Evolutionary conservation across 805 yeast genomes (phyloP), one percentile per base, ranked within the genome.

Genomic region (Millerozyma miso): DNA sequence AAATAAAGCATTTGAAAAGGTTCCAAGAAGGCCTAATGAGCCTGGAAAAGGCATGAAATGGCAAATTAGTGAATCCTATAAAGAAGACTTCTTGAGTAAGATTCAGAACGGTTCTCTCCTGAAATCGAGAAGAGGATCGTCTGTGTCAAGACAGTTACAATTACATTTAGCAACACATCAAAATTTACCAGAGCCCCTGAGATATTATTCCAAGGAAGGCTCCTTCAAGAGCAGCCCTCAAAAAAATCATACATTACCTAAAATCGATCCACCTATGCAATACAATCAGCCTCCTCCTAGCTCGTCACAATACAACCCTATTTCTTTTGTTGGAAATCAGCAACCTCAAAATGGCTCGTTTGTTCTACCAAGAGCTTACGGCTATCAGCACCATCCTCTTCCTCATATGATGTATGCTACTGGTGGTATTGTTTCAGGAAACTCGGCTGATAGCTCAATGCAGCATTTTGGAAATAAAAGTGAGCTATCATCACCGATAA

Each of bases 41-140:
- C 97, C 98, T 0, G 99, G 99, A 14, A 93, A 93, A 63, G 98
- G 99, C 50, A 91, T 93, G 95, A 93, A 93, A 66, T 93, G 99
- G 99, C 95, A 89, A 67, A 90, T 93, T 45, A 81, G 89, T 49
- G 93, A 88, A 33, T 69, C 81, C 38, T 91, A 85, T 61, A 83
- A 85, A 55, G 82, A 81, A 36, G 99, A 93, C 50, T 90, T 90
- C 55, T 65, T 90, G 59, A 78, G 76, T 52, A 87, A 89, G 67
- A 81, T 90, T 67, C 79, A 79, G 45, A 81, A 77, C 46, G 96
- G 96, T 13, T 77, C 84, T 33, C 65, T 85, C 38, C 79, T 81
- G 52, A 86, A 85, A 55, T 75, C 82, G 15, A 80, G 88, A 66
- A 69, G 95, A 53, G 95, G 95, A 6, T 80, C 87, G 8, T 80